Base-by-base conservation (phyloP, 2,329 filamentous ascomycete genomes). In the Colletotrichum chrysophilum region DNA sequence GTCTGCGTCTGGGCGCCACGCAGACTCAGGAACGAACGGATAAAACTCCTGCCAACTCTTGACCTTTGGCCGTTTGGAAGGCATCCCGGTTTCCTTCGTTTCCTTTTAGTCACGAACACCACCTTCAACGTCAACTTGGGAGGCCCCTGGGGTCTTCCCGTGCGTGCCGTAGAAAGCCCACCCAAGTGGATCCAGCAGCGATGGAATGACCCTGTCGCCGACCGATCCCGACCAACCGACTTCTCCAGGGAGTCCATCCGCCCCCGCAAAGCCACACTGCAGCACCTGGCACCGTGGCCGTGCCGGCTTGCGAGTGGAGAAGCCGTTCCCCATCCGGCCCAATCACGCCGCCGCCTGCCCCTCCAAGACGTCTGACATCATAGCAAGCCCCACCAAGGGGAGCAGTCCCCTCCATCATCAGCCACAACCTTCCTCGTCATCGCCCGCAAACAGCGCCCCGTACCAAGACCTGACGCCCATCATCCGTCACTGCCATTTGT, bases 391-490 rank as follows among this genome's bases (percentile, higher is more conserved):
- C 67, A 66, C 21, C 36, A 61, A 18, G 13, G 30, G 28, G 28
- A 36, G 26, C 30, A n/a, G 52, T 38, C 26, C 32, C 60, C 43
- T n/a, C 43, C 43, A 18, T 52, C 70, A 43, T 76, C 74, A 76
- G 74, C 74, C 71, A 76, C 74, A 75, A 56, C 52, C 52, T 71
- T 71, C 61, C 38, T 70, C 71, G 71, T 76, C 74, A 75, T 75
- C 74, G 58, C 26, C 68, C 43, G 74, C 71, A 70, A 74, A 68
- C 74, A 76, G 70, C 28, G 74, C 70, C 74, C 48, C 62, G n/a
- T 67, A 55, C 32, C 62, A 75, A 72, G 73, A 62, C 55, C 56
- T 62, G 73, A 67, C 62, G 69, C 69, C 48, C 26, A 14, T 24
- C 30, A 32, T 66, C 55, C 72, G 69, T 62, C 72, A 72, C 58